Evolutionary conservation across 2,329 filamentous ascomycete genomes (phyloP), one percentile per base, ranked within the genome.

Genomic region (Pseudodiploospora longispora): DNA sequence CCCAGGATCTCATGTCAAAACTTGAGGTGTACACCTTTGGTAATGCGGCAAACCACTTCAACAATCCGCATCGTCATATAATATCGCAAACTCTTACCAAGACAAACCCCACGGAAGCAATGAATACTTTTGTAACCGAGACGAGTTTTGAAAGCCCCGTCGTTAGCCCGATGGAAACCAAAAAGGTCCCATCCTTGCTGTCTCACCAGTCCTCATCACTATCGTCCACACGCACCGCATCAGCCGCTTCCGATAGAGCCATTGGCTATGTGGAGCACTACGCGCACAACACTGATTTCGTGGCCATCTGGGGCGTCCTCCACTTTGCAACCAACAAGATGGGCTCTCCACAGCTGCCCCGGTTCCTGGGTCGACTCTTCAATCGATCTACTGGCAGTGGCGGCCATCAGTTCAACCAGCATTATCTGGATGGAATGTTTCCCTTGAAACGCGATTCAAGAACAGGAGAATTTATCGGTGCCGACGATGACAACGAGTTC

Each of bases 251-350:
- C 5, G 68, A 70, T 48, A 65, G 69, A 35, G 75, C 76, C 3
- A 81, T 91, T 41, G 72, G 75, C 5, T 74, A 89, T 51, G 82
- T 93, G 34, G 87, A 93, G 62, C 87, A 93, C 61, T 93, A 90
- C 55, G 83, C 82, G 3, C 85, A 90, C 57, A 75, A 74, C 6
- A 75, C 71, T 10, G 87, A 93, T 54, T 85, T 87, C 52, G 85
- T 91, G 3, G 76, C 85, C 4, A 67, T 80, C 7, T 87, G 83
- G 74, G 87, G 87, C 1, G 78, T 89, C 5, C 67, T 91, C 32
- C 75, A 85, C 58, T 88, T 86, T 56, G 70, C 72, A 2, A 70
- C 65, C 29, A 72, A 75, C 41, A 50, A 46, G 10, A 60, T 65
- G 57, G 56, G 54, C 12, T 62, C 59, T 1, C 63, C 59, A 27